Conservation (phyloP, 768 basidiomycete species). For the Postia placenta region DNA sequence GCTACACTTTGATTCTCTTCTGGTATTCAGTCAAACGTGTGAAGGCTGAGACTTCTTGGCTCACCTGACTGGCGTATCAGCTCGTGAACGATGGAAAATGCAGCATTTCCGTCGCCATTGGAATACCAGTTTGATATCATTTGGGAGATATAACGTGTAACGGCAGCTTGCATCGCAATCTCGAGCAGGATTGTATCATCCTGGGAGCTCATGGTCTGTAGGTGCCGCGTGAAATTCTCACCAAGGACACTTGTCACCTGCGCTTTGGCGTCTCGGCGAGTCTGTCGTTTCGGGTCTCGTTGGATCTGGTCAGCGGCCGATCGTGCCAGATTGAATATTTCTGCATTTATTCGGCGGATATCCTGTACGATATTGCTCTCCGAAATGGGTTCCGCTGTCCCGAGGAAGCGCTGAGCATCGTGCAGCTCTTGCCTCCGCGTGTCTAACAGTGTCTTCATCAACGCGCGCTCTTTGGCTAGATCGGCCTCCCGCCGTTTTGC, state of each 20-base stretch:
- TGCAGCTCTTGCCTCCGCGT: slow-evolving; percentile 38
- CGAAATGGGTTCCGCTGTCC: slow-evolving; percentile 36
- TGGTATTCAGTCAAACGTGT: not conserved
- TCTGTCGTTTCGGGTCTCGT: not conserved
- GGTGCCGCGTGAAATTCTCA: not conserved
- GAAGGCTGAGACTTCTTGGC: not conserved
- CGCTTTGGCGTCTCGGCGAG: not conserved
- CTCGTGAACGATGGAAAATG: not conserved
- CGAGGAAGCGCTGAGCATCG: slow-evolving; percentile 40
- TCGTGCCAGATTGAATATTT: slow-evolving; percentile 42
- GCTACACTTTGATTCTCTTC: slow-evolving; percentile 8
- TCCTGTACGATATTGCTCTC: slow-evolving; percentile 39
- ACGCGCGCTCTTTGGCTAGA: slow-evolving; percentile 10
- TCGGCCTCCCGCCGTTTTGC: not conserved
- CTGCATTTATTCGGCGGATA: slow-evolving; percentile 40
- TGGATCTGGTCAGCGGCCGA: slow-evolving; percentile 39
- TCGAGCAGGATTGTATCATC: slow-evolving; percentile 6
- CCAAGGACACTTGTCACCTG: not conserved
- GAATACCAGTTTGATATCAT: slow-evolving; percentile 8
- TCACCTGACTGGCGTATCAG: slow-evolving; percentile 4
- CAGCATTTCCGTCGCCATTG: too few relatives aligned
- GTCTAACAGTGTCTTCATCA: slow-evolving; percentile 19
- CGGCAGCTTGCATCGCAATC: slow-evolving; percentile 4
- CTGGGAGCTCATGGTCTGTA: not conserved
- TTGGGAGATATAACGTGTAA: not conserved